Evolutionary conservation across 2,329 filamentous ascomycete genomes (phyloP).

Genomic region (Penicillium vulpinum): DNA sequence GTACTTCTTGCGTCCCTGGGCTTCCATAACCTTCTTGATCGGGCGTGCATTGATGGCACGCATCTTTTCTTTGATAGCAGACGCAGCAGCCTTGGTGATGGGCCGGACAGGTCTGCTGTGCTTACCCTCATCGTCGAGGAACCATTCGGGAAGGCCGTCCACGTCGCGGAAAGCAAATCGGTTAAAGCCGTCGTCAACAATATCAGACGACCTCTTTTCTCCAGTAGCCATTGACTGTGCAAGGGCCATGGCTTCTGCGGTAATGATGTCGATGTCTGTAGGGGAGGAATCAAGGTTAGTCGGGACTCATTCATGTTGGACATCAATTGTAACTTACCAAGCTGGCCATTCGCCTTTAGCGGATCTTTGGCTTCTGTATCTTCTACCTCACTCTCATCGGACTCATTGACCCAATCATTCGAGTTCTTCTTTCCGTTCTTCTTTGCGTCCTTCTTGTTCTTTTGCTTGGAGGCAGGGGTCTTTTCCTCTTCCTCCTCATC

Average conservation of each 20-base stretch:
- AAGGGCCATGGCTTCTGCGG: constrained; percentile 97
- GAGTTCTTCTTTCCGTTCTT: constrained; percentile 17
- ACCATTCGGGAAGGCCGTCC: constrained; percentile 95
- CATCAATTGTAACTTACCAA: constrained; percentile 38
- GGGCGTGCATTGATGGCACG: constrained; percentile 91
- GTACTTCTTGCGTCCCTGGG: constrained; percentile 94
- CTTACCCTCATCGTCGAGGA: constrained; percentile 83
- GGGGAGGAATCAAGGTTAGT: constrained; percentile 19
- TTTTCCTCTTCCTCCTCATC: constrained; percentile 24
- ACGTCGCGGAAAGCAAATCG: constrained; percentile 86
- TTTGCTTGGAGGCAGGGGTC: constrained; percentile 21
- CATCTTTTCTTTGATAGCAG: constrained; percentile 91
- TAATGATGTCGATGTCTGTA: constrained; percentile 93
- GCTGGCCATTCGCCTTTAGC: constrained; percentile 43
- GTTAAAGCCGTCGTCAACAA: constrained; percentile 91
- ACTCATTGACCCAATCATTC: constrained; percentile 32
- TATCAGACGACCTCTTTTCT: constrained; percentile 73
- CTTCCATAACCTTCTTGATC: constrained; percentile 98
- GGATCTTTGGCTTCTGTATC: constrained; percentile 38
- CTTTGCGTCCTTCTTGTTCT: constrained; percentile 25
- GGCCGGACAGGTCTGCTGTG: constrained; percentile 85
- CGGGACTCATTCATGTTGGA: constrained; percentile 18
- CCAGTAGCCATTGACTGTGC: constrained; percentile 89
- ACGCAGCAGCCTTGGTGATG: constrained; percentile 85
- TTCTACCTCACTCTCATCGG: constrained; percentile 38